Conservation (phyloP, 2,329 filamentous ascomycete genomes). For the Blumeriella jaapii region DNA sequence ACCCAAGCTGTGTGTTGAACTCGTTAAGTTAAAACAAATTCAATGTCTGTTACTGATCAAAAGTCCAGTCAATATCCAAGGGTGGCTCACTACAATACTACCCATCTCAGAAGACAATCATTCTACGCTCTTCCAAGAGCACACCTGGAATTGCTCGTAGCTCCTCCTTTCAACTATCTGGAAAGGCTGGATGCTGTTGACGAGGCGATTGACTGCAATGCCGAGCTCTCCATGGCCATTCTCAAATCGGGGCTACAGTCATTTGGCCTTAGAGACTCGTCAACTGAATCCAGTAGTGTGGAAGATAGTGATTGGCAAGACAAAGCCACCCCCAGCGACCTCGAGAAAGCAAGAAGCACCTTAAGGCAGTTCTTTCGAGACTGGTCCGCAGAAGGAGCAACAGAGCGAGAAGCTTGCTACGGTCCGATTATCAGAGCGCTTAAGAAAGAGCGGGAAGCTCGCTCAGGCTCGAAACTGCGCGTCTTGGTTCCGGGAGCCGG, state of each 20-base stretch:
- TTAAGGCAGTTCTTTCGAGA: slow-evolving; percentile 91
- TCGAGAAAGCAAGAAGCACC: slow-evolving; percentile 87
- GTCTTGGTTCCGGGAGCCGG: slow-evolving; percentile 87
- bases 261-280: slow-evolving; percentile 39
- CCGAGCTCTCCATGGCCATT: slow-evolving; percentile 70
- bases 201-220: slow-evolving; percentile 79
- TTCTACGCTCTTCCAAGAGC: slow-evolving; percentile 82
- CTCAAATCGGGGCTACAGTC: slow-evolving; percentile 55
- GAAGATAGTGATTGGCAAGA: slow-evolving; percentile 47
- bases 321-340: slow-evolving; percentile 58
- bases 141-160: slow-evolving; percentile 75
- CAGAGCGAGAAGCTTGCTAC: slow-evolving; percentile 69
- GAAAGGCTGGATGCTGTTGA: slow-evolving; percentile 71
- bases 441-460: slow-evolving; percentile 32
- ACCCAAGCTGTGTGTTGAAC: no score
- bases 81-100: slow-evolving; percentile 78
- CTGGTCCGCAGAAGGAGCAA: slow-evolving; percentile 69
- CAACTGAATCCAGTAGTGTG: background rate
- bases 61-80: slow-evolving; percentile 73
- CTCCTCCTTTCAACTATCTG: slow-evolving; percentile 71
- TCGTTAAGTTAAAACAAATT: background rate
- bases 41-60: no score
- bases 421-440: slow-evolving; percentile 60
- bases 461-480: slow-evolving; percentile 22
- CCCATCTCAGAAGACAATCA: slow-evolving; percentile 77